Evolutionary conservation across 345 rosid genomes (phyloP).

Genomic region (Eucalyptus decipiens): DNA sequence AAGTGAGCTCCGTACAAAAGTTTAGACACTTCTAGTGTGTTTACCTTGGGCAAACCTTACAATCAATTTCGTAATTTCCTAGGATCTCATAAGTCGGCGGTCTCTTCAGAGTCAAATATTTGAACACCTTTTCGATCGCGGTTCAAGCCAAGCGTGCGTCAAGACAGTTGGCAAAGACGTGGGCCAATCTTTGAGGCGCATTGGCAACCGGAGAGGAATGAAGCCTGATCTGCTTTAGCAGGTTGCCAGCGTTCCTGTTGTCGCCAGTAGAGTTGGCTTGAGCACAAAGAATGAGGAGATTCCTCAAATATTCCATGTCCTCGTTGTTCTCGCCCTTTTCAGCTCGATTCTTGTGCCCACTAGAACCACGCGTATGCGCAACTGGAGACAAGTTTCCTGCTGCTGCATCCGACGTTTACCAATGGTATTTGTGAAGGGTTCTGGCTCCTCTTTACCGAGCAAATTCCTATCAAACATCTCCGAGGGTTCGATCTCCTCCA

Average conservation of each 20-base stretch:
- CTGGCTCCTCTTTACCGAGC: background rate
- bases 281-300: constrained; percentile 29
- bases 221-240: constrained; percentile 24
- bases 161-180: constrained; percentile 32
- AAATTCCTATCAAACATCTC: constrained; percentile 51
- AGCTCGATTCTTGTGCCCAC: background rate
- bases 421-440: background rate
- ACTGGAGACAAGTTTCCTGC: background rate
- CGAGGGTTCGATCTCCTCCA: constrained; percentile 30
- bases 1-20: too few relatives aligned
- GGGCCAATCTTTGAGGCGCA: constrained; percentile 34
- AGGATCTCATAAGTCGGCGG: constrained; percentile 19
- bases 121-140: background rate
- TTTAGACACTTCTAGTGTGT: too few relatives aligned
- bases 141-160: constrained; percentile 12
- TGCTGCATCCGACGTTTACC: background rate
- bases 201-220: constrained; percentile 22
- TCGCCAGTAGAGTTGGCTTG: constrained; percentile 21
- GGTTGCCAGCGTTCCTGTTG: constrained; percentile 11
- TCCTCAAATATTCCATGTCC: constrained; percentile 23
- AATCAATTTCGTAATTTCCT: constrained; percentile 13
- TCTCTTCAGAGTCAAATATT: background rate
- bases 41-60: constrained; percentile 5
- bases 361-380: background rate
- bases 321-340: constrained; percentile 9